Percentiles rank a stretch among this genome's conserved stretches.
These are phyloP conservation scores for Galeopsis tetrahit DNA, from an alignment of 257 asterid species.

Conservation along the genomic window DNA sequence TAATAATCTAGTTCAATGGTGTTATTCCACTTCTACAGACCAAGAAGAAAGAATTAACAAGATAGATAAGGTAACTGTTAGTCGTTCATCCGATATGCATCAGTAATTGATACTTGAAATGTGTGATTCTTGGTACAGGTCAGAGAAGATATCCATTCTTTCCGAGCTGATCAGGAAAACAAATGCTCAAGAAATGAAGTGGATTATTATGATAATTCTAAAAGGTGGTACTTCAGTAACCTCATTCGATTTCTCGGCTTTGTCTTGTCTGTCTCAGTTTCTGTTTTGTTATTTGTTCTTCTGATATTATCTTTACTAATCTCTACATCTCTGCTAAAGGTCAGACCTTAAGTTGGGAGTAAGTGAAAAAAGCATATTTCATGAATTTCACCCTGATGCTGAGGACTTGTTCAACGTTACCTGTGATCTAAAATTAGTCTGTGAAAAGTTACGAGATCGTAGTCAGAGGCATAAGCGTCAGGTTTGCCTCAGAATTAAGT, in stretches of 20 bases:
- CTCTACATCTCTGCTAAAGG: conserved; percentile 25
- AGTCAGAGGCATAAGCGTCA: conserved; percentile 90
- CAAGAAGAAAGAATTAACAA: conserved; percentile 17
- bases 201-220: conserved; percentile 96
- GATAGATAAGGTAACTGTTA: conserved; percentile 10
- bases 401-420: conserved; percentile 98
- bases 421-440: conserved; percentile 89
- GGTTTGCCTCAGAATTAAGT: conserved; percentile 51
- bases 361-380: conserved; percentile 93
- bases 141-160: conserved; percentile 72
- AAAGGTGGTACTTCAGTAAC: conserved; percentile 59
- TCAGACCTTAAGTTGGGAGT: conserved; percentile 94
- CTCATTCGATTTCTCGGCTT: conserved; percentile 22
- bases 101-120: conserved; percentile 31
- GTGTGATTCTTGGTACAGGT: conserved; percentile 52
- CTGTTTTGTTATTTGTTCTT: neutral
- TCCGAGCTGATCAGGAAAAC: conserved; percentile 84
- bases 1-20: neutral
- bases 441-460: conserved; percentile 85
- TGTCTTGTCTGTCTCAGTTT: conserved; percentile 5
- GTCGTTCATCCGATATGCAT: conserved; percentile 24
- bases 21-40: conserved; percentile 12
- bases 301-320: conserved; percentile 19
- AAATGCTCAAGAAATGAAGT: conserved; percentile 96
- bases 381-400: conserved; percentile 98